A percentile compares a stretch with the other conserved stretches of the same genome.
These are phyloP conservation scores for Corymbia citriodora DNA, from an alignment of 441 rosid genomes.

Conservation along the genomic window DNA sequence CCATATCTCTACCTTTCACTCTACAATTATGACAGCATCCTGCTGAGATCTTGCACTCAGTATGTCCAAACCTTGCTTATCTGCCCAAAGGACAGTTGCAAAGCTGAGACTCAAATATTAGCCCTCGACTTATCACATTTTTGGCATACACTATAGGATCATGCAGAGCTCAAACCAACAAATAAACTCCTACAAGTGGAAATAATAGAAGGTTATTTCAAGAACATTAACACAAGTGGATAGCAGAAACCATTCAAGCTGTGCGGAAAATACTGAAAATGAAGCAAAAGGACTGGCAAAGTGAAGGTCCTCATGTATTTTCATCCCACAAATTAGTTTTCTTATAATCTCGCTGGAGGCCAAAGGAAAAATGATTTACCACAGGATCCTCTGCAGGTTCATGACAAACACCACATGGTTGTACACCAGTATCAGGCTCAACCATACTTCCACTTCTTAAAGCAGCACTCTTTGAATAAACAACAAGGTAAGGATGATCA, in stretches of 20 bases:
- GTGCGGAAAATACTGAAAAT: not conserved
- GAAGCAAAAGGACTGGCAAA: not conserved
- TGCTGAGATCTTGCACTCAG: not conserved
- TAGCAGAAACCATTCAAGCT: not conserved
- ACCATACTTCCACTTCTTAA: conserved; percentile 26
- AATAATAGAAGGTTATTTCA: not conserved
- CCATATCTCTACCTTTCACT: not conserved
- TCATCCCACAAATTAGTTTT: not conserved
- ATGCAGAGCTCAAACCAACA: not conserved
- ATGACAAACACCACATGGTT: conserved; percentile 79
- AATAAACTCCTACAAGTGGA: not conserved
- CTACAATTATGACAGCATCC: not conserved
- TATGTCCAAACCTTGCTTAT: not conserved
- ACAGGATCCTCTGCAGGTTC: conserved; percentile 74
- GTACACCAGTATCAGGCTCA: conserved; percentile 34
- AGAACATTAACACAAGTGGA: not conserved
- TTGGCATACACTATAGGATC: not conserved
- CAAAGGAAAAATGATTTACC: conserved; percentile 34
- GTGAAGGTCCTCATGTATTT: not conserved
- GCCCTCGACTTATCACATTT: not conserved
- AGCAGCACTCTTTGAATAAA: conserved; percentile 55
- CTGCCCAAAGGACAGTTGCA: not conserved
- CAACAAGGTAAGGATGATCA: conserved; percentile 98
- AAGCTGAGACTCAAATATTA: not conserved
- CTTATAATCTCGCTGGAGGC: not conserved